Conservation (phyloP, 2,329 filamentous ascomycete species). For the Westerdykella aurantiaca region DNA sequence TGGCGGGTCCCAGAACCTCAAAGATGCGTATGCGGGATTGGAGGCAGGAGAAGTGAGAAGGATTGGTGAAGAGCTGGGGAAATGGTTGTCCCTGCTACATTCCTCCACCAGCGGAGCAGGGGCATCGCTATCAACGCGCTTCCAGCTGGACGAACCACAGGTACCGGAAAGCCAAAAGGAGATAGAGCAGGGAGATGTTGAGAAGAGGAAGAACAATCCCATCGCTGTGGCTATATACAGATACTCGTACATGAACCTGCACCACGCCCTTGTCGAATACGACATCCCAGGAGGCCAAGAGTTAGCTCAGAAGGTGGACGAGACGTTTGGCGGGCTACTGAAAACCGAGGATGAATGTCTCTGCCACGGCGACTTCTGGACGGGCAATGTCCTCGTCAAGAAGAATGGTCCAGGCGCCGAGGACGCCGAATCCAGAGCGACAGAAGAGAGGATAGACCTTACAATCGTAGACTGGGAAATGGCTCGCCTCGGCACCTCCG, state of each 20-base stretch:
- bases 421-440: not conserved
- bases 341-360: slow-evolving; percentile 27
- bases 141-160: not conserved
- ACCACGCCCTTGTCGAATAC: slow-evolving; percentile 14
- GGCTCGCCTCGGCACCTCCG: slow-evolving; percentile 26
- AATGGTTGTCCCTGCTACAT: slow-evolving; percentile 33
- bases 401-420: not conserved
- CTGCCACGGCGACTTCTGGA: slow-evolving; percentile 39
- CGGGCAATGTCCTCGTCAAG: slow-evolving; percentile 32
- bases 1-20: slow-evolving; percentile 26
- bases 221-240: slow-evolving; percentile 25
- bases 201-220: slow-evolving; percentile 19
- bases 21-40: slow-evolving; percentile 26
- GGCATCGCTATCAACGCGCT: slow-evolving; percentile 3
- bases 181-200: not conserved
- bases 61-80: slow-evolving; percentile 23
- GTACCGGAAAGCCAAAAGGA: not conserved
- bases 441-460: slow-evolving; percentile 5
- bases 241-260: slow-evolving; percentile 26
- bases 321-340: slow-evolving; percentile 23
- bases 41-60: slow-evolving; percentile 7
- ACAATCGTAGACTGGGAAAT: slow-evolving; percentile 38
- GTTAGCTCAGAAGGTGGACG: slow-evolving; percentile 7
- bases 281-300: slow-evolving; percentile 9
- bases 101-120: slow-evolving; percentile 6